A percentile compares a stretch with the other conserved stretches of the same genome.
phyloP scores from a whole-genome alignment of 1,284 basidiomycete species.

The Chondrostereum purpureum region DNA sequence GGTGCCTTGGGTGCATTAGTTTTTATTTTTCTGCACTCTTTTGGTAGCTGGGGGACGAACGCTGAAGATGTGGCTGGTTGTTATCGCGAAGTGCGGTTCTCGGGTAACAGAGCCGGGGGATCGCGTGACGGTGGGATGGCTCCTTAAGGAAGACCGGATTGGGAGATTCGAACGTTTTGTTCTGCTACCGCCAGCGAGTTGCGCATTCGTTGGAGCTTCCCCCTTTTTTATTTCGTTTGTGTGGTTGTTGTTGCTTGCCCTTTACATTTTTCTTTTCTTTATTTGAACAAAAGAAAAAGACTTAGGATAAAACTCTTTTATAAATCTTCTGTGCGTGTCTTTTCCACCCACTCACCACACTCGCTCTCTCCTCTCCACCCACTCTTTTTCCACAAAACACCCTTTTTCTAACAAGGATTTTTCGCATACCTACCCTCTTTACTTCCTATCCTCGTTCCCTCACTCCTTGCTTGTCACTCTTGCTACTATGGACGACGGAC shows the following conservation, averaged over 20 bases:
- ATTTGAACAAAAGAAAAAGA: background rate
- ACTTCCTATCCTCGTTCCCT: conserved; percentile 23
- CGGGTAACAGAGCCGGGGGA: no score
- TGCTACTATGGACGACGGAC: conserved; percentile 62
- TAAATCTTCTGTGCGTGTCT: background rate
- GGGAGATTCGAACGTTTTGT: no score
- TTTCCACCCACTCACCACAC: background rate
- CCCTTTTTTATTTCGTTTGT: background rate
- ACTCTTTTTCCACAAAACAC: conserved; percentile 21
- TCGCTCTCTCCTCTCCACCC: conserved; percentile 17
- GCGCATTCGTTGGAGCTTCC: background rate
- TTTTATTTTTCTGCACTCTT: no score
- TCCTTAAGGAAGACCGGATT: no score
- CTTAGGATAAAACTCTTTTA: no score
- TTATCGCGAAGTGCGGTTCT: no score
- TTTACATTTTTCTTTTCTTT: no score
- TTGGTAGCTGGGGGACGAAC: no score
- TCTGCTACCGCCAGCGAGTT: background rate
- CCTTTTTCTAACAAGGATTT: conserved; percentile 31
- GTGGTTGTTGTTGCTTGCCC: background rate
- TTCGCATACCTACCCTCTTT: conserved; percentile 21
- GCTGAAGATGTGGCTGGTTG: no score
- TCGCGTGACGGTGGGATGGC: no score
- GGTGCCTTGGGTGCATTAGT: no score
- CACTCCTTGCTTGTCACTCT: conserved; percentile 16